Conservation (phyloP, 345 rosid species). For the rapeseed (Brassica napus) region DNA sequence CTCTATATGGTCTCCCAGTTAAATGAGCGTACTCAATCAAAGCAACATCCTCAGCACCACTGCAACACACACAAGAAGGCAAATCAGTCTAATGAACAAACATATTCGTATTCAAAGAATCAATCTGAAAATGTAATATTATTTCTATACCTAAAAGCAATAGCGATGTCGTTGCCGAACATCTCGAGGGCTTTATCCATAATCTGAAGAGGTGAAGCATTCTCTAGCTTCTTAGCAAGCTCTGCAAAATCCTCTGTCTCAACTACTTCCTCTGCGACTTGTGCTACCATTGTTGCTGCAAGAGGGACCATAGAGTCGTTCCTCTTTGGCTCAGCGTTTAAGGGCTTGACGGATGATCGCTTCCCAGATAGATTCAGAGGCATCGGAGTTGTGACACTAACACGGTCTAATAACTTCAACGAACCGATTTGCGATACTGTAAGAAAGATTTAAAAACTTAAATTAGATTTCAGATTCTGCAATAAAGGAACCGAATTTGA, state of each 20-base stretch:
- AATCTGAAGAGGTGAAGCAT: constrained; percentile 84
- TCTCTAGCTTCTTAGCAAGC: constrained; percentile 56
- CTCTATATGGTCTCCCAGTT: constrained; percentile 84
- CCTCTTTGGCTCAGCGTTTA: constrained; percentile 61
- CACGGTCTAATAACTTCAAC: constrained; percentile 49
- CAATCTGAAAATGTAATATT: not conserved
- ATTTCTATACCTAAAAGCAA: constrained; percentile 76
- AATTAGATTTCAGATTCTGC: not conserved
- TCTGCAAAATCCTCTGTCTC: constrained; percentile 57
- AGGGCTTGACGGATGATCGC: constrained; percentile 48
- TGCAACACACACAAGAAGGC: constrained; percentile 30
- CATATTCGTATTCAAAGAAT: not conserved
- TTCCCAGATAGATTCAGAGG: constrained; percentile 48
- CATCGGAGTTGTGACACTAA: constrained; percentile 27
- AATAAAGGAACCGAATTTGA: constrained; percentile 1
- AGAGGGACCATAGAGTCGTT: constrained; percentile 37
- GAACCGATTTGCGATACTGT: constrained; percentile 63
- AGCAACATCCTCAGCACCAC: constrained; percentile 98
- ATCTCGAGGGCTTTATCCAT: constrained; percentile 81
- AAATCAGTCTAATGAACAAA: not conserved
- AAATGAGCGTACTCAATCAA: constrained; percentile 85
- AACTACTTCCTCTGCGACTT: constrained; percentile 46
- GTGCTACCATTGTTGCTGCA: constrained; percentile 42
- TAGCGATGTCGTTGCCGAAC: constrained; percentile 84
- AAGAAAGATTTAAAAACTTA: not conserved